These are phyloP conservation scores for Trichoderma sp. DNA, from an alignment of 2,329 filamentous ascomycete genomes.

Conservation along the genomic window DNA sequence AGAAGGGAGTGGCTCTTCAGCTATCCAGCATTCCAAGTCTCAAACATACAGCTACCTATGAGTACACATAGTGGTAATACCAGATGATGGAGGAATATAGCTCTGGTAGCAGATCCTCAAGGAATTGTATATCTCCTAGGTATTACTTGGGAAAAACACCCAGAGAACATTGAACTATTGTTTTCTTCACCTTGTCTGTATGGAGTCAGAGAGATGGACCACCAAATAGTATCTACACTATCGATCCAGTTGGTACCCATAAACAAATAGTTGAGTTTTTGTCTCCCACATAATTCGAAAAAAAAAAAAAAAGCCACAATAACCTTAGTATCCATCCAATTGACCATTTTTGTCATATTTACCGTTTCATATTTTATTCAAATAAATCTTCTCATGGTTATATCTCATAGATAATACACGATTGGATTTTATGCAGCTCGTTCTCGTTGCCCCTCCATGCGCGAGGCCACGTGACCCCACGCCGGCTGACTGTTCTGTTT, in stretches of 20 bases:
- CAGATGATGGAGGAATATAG: not conserved
- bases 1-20: not conserved
- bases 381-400: not conserved
- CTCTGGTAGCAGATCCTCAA: not conserved
- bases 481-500: constrained; percentile 15
- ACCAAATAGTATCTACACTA: not conserved
- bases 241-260: not conserved
- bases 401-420: not conserved
- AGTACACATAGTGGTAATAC: not conserved
- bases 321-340: not conserved
- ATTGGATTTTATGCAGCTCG: not conserved
- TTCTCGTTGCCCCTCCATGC: not conserved
- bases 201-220: not conserved
- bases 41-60: not conserved
- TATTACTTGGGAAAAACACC: not conserved
- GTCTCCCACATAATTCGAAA: not conserved
- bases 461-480: constrained; percentile 15
- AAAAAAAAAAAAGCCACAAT: not conserved
- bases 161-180: not conserved
- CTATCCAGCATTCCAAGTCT: not conserved
- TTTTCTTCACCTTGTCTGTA: not conserved
- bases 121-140: not conserved
- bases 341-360: not conserved
- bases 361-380: not conserved
- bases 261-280: not conserved